These are phyloP conservation scores for Metschnikowia arizonensis DNA, from an alignment of 805 yeast genomes.

Conservation along the genomic window DNA sequence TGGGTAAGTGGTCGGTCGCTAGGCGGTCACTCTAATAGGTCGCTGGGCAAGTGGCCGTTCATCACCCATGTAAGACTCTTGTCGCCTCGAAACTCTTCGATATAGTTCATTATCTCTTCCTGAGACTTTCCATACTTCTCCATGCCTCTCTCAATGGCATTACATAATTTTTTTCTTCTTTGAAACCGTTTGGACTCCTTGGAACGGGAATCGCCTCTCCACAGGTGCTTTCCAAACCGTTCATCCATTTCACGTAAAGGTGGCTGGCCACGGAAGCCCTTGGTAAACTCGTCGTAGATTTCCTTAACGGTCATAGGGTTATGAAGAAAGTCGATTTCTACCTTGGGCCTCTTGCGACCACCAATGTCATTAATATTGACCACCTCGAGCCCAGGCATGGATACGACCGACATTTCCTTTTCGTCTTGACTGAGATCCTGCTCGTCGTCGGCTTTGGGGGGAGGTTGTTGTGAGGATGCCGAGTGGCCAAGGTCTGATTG, in stretches of 20 bases:
- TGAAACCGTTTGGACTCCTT: slow-evolving; percentile 43
- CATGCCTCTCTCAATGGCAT: slow-evolving; percentile 41
- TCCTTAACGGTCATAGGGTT: slow-evolving; percentile 44
- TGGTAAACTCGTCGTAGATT: slow-evolving; percentile 42
- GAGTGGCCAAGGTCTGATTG: background rate
- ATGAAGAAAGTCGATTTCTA: slow-evolving; percentile 37
- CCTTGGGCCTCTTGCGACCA: slow-evolving; percentile 33
- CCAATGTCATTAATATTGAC: slow-evolving; percentile 14
- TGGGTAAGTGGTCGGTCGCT: too few relatives aligned
- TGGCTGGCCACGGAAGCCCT: slow-evolving; percentile 42
- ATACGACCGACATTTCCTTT: slow-evolving; percentile 9
- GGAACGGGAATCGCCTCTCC: slow-evolving; percentile 45
- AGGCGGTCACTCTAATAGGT: slow-evolving; percentile 20
- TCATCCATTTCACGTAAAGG: slow-evolving; percentile 42
- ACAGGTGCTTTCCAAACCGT: slow-evolving; percentile 40
- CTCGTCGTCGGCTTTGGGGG: slow-evolving; percentile 4
- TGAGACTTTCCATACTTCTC: slow-evolving; percentile 36
- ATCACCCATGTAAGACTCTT: slow-evolving; percentile 44
- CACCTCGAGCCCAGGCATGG: slow-evolving; percentile 18
- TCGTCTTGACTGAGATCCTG: slow-evolving; percentile 2
- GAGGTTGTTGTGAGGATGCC: background rate
- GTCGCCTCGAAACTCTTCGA: slow-evolving; percentile 41
- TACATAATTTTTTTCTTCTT: slow-evolving; percentile 41
- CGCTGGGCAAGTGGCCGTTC: slow-evolving; percentile 43
- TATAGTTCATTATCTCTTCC: slow-evolving; percentile 38